Evolutionary conservation across 2,329 filamentous ascomycete species (phyloP), one percentile per base, ranked within the genome.

Genomic region (Cladosporium sp.): DNA sequence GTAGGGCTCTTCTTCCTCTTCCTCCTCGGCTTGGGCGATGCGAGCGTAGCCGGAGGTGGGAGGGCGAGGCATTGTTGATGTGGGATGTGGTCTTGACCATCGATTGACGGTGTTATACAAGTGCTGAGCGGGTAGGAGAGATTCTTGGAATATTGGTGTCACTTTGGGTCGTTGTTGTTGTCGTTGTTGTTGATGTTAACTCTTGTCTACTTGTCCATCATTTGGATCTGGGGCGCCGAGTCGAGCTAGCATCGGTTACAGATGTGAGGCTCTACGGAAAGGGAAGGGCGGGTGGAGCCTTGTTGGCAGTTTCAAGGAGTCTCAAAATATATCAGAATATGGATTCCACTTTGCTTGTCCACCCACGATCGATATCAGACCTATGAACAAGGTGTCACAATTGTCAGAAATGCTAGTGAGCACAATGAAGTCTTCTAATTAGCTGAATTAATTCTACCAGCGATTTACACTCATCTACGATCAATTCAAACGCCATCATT

Each of bases 1-100:
- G 68, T 78, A 78, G 60, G 74, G 69, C 28, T 79, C 75, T 55
- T 75, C 73, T 56, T 82, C 80, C 60, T 79, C 77, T 67, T 83
- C 82, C 69, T 83, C 81, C 68, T 83, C 82, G 53, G 81, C 81
- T 71, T 84, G 82, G n/a, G 81, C 81, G 69, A 84, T 82, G 56
- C 81, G 79, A 53, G 81, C 82, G 69, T 84, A 84, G 59, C 82
- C 82, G 14, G 82, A 83, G 18, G 78, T 82, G 7, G 80, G 76
- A 16, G 81, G 80, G 66, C 80, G 70, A 29, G 74, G 74, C 76
- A 78, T 78, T 21, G 50, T 63, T 31, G 35, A 29, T 63, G 35
- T 29, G 11, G 10, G 23, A 12, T 46, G 53, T 66, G n/a, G 21
- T 18, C 87, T 31, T 11, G 33, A 44, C 35, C 61, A 63, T 63